Percentiles rank a stretch among this genome's conserved stretches.
phyloP scores from a whole-genome alignment of 345 rosid genomes.

The Acer saccharum region DNA sequence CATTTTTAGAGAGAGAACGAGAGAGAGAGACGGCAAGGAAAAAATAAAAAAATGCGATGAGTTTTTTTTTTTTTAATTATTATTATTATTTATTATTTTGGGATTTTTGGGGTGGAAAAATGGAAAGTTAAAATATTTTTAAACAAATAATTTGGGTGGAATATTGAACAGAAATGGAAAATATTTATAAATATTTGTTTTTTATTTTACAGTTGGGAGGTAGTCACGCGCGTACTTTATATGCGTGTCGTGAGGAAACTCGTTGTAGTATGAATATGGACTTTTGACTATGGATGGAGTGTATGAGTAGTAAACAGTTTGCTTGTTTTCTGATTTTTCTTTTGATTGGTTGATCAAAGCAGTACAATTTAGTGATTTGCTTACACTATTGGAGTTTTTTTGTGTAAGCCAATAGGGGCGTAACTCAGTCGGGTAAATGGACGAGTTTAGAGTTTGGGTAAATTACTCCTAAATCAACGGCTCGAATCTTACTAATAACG shows the following conservation, averaged over 20 bases:
- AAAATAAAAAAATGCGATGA: not conserved
- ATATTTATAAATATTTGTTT: not conserved
- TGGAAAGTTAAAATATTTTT: not conserved
- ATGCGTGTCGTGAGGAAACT: slow-evolving; percentile 13
- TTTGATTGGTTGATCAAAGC: not conserved
- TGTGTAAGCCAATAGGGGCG: too few relatives aligned
- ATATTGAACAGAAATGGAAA: not conserved
- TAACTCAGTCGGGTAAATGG: too few relatives aligned
- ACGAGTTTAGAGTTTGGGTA: too few relatives aligned
- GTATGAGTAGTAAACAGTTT: not conserved
- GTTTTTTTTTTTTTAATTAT: not conserved
- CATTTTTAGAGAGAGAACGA: not conserved
- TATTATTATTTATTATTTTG: too few relatives aligned
- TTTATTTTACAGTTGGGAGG: not conserved
- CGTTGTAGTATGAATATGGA: too few relatives aligned
- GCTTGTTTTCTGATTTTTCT: not conserved
- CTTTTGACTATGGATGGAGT: not conserved
- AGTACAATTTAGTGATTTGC: too few relatives aligned
- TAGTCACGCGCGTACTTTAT: not conserved
- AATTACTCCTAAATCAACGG: too few relatives aligned
- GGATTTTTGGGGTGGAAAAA: not conserved
- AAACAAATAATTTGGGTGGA: not conserved
- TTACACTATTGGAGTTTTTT: too few relatives aligned
- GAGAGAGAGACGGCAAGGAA: not conserved
- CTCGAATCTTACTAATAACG: too few relatives aligned